Conservation (phyloP, 164 flowering plant species). For the Aristolochia californica region DNA sequence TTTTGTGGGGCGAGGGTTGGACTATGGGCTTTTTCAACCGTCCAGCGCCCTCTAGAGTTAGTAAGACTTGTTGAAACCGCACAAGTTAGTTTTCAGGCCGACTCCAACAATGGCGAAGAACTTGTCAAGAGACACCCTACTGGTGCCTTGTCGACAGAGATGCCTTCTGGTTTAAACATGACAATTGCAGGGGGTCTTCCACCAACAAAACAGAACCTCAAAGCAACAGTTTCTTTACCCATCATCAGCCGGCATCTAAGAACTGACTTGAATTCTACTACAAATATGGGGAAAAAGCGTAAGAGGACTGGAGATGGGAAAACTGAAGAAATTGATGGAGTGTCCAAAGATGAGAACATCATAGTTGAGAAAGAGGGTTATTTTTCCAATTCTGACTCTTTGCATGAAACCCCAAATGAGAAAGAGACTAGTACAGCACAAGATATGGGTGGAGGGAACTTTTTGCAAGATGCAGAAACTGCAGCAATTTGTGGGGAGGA, state of each 20-base stretch:
- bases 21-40: constrained; percentile 68
- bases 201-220: constrained; percentile 73
- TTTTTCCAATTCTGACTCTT: constrained; percentile 6
- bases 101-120: constrained; percentile 5
- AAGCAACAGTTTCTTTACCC: constrained; percentile 75
- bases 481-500: constrained; percentile 5
- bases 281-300: constrained; percentile 8
- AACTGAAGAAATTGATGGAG: constrained; percentile 5
- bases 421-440: constrained; percentile 5
- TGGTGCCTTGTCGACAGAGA: constrained; percentile 13
- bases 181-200: constrained; percentile 96
- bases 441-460: constrained; percentile 1
- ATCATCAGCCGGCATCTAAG: constrained; percentile 63
- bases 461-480: neutral
- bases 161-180: constrained; percentile 27
- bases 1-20: constrained; percentile 91
- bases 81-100: constrained; percentile 27
- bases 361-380: neutral
- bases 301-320: constrained; percentile 11
- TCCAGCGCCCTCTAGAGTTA: constrained; percentile 58
- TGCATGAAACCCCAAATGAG: constrained; percentile 7
- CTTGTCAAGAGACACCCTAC: constrained; percentile 6
- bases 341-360: constrained; percentile 6
- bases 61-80: constrained; percentile 50
- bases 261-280: constrained; percentile 36